Base-by-base conservation (phyloP, 768 basidiomycete species). In the Ephemerocybe angulata region DNA sequence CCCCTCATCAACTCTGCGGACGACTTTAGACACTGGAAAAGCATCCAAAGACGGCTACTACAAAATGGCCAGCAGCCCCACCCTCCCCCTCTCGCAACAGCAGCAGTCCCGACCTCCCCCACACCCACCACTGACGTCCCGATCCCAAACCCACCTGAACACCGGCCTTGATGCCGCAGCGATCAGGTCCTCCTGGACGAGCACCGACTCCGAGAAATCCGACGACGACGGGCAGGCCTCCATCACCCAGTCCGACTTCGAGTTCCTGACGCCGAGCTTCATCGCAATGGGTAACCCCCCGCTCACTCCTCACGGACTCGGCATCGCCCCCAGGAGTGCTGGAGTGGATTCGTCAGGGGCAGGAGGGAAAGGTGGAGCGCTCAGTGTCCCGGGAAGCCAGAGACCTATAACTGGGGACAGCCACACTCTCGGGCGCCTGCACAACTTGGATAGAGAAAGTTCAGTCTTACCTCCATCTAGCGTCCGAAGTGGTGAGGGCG, bases 181-280 rank as follows among this genome's bases (percentile, higher is more conserved):
- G 27, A 11, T 28, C 46, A 19, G 46, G 21, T 48, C 46, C 4
- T 48, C 46, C 12, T 48, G 46, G 46, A 48, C 24, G 3, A 48
- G 46, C 17, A 48, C 46, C 27, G 46, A 48, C 46, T 48, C 46
- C 27, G 40, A 21, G 40, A 10, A 42, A 13, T 42, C 40, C 7
- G 46, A 48, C 28, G 25, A 48, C 46, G 15, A n/a, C 42, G 33
- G 33, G 8, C 19, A 44, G 42, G 42, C 24, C 27, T 48, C 46
- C 15, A 48, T 48, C 22, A 27, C 46, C 7, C 46, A 25, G 4
- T 48, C 46, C 4, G 46, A 48, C 21, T 48, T 48, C 25, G 46
- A 48, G 46, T 48, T 48, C n/a, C 28, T 48, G 46, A 48, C 46
- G 12, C 46, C 46, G 15, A 48, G 46, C 17, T 48, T 48, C 28